A percentile compares a stretch with the other conserved stretches of the same genome.
These are phyloP conservation scores for Hericium erinaceus DNA, from an alignment of 768 basidiomycete genomes.

Conservation along the genomic window DNA sequence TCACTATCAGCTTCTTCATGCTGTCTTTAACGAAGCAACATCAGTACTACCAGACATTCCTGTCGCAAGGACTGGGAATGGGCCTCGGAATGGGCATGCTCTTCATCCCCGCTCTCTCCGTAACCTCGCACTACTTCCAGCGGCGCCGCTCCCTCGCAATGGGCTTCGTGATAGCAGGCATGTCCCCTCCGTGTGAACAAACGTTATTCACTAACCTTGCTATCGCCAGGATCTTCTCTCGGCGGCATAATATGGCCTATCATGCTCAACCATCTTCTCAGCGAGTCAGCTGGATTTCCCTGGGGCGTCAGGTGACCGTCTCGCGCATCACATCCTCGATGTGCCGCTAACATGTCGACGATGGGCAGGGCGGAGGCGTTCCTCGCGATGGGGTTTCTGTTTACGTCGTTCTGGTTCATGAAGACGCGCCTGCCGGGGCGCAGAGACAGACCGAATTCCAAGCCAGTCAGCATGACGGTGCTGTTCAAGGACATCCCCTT, in stretches of 20 bases:
- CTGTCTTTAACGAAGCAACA: slow-evolving; percentile 38
- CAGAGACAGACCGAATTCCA: background rate
- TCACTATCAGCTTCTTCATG: slow-evolving; percentile 33
- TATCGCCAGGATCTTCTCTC: slow-evolving; percentile 18
- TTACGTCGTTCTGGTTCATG: slow-evolving; percentile 29
- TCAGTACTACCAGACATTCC: slow-evolving; percentile 42
- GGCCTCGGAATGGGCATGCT: slow-evolving; percentile 48
- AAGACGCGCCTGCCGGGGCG: slow-evolving; percentile 1
- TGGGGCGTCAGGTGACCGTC: slow-evolving; percentile 21
- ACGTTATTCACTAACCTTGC: slow-evolving; percentile 12
- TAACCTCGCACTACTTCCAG: slow-evolving; percentile 45
- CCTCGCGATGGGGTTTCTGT: slow-evolving; percentile 34
- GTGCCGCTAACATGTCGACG: too few relatives aligned
- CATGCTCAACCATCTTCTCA: slow-evolving; percentile 18
- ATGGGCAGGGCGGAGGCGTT: slow-evolving; percentile 28
- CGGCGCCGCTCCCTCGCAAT: slow-evolving; percentile 37
- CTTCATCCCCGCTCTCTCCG: slow-evolving; percentile 42
- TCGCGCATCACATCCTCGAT: too few relatives aligned
- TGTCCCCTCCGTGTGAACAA: slow-evolving; percentile 3
- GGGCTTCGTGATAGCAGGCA: slow-evolving; percentile 29
- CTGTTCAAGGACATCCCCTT: background rate
- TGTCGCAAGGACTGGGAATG: slow-evolving; percentile 47
- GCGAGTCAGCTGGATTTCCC: slow-evolving; percentile 13
- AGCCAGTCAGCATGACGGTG: background rate
- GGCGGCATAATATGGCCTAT: slow-evolving; percentile 20